Evolutionary conservation across 2,329 filamentous ascomycete genomes (phyloP), one percentile per base, ranked within the genome.

Genomic region (Graphilbum fragrans): DNA sequence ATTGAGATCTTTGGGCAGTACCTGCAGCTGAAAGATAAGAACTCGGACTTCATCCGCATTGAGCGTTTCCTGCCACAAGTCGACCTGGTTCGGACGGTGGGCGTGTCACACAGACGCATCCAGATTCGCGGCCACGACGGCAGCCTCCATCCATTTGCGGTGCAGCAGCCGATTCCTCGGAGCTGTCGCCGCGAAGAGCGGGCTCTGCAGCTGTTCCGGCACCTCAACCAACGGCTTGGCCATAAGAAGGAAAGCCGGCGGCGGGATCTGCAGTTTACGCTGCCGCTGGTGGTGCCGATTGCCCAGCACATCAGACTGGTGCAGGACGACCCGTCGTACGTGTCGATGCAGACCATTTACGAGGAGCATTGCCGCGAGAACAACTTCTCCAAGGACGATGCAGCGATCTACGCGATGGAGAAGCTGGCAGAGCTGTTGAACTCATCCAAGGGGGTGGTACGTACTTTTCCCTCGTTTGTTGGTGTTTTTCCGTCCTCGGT

Each of bases 1-100:
- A 90, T 99, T 12, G 92, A 99, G 61, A 79, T 99, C 29, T 93
- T 93, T 3, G 92, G 92, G 1, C 92, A 99, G 58, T 99, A 99
- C 59, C 67, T 95, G 48, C 81, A 94, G 57, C 92, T 95, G 64
- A 93, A 92, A 60, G 93, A 99, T 55, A 98, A 96, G 74, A 98
- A 98, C 59, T 87, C 94, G 53, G 92, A 98, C 59, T 98, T 99
- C 57, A 82, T 98, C 50, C 82, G 88, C 36, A 96, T 98, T 50
- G 93, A 98, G 59, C 82, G 90, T 20, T 98, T 98, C 74, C 64
- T 98, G 52, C 88, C 93, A 10, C 85, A 92, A 49, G 87, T 99
- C 18, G 90, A 98, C 52, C 72, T 96, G 40, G 85, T 98, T 34
- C 81, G 92, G 42, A 86, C 82, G 10, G 86, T 94, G 52, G 87